Base-by-base conservation (phyloP, 805 yeast genomes). In the Candida oleophila region DNA sequence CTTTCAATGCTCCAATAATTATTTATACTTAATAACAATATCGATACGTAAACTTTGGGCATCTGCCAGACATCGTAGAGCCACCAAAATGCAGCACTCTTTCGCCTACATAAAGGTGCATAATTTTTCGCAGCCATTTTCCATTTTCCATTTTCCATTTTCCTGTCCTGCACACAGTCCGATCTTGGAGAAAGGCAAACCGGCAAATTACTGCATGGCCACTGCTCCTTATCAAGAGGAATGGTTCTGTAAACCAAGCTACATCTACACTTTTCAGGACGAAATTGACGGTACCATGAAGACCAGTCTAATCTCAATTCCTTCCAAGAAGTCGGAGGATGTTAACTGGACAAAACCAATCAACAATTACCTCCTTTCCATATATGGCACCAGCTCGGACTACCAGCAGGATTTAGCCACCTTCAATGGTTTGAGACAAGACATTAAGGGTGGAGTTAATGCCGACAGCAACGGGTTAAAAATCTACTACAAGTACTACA, bases 301-400 rank as follows among this genome's bases (percentile, higher is more conserved):
- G 46, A 62, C 67, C 1, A 54, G 52, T 39, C 43, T 62, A 2
- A 55, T 60, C 32, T 38, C 55, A n/a, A 49, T 62, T 5, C 69
- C 69, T 4, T 42, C 46, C 2, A 80, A 79, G 55, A 65, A 66
- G 25, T 78, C 89, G 0, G 80, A 76, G 25, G 81, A 74, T 14
- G 66, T 81, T 49, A 87, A 83, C 60, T 89, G 96, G 95, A 51
- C 66, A 0, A 65, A 73, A 15, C 84, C 90, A 0, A 65, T 89
- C 51, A 76, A 74, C 51, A 59, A 70, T 5, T 87, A 84, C 49
- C 72, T 89, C 35, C 61, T 75, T 15, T 69, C 80, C 5, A 65
- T 82, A 0, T 89, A 88, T 59, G 96, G 96, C 11, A 65, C 73
- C 14, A 73, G 77, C 33, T 65, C 73, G 7, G 87, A 79, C 28